A percentile compares a stretch with the other conserved stretches of the same genome.
Evolutionary conservation across 768 basidiomycete species (phyloP).

Genomic region (Tylopilus balloui): DNA sequence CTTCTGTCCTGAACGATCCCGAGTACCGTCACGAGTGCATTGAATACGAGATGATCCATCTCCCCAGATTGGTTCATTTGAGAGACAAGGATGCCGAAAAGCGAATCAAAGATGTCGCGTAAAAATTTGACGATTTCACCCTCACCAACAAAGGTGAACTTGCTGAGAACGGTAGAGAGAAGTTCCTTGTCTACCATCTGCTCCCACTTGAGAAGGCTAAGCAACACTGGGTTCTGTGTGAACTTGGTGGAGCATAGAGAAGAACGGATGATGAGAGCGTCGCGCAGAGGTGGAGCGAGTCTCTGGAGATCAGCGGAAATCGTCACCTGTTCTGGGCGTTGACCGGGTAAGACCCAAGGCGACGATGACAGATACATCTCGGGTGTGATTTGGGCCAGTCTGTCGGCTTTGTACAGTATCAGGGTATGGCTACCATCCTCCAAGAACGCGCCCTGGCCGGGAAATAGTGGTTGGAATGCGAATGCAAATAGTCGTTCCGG

Average conservation of each 20-base stretch:
- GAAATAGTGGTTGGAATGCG: constrained; percentile 85
- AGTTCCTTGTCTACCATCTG: constrained; percentile 57
- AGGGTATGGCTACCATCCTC: constrained; percentile 87
- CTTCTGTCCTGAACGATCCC: constrained; percentile 91
- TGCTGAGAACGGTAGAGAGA: constrained; percentile 67
- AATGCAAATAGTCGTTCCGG: constrained; percentile 85
- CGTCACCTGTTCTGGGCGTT: constrained; percentile 54
- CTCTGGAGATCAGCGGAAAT: constrained; percentile 60
- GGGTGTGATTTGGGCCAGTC: constrained; percentile 53
- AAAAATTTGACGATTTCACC: constrained; percentile 93
- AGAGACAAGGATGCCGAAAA: constrained; percentile 85
- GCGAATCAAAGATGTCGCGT: constrained; percentile 85
- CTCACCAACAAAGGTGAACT: constrained; percentile 91
- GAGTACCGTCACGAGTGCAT: constrained; percentile 85
- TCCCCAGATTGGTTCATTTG: constrained; percentile 67
- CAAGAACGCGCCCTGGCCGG: constrained; percentile 69
- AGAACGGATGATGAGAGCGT: constrained; percentile 76
- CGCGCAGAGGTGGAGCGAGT: constrained; percentile 64
- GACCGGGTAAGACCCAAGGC: constrained; percentile 51
- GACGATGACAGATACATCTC: constrained; percentile 72
- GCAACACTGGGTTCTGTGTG: constrained; percentile 84
- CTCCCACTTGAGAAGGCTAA: constrained; percentile 81
- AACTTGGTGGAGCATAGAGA: constrained; percentile 90
- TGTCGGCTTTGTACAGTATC: constrained; percentile 81
- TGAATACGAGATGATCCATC: constrained; percentile 84